phyloP scores from a whole-genome alignment of 129 eudicot genomes.

The Lactuca saligna region DNA sequence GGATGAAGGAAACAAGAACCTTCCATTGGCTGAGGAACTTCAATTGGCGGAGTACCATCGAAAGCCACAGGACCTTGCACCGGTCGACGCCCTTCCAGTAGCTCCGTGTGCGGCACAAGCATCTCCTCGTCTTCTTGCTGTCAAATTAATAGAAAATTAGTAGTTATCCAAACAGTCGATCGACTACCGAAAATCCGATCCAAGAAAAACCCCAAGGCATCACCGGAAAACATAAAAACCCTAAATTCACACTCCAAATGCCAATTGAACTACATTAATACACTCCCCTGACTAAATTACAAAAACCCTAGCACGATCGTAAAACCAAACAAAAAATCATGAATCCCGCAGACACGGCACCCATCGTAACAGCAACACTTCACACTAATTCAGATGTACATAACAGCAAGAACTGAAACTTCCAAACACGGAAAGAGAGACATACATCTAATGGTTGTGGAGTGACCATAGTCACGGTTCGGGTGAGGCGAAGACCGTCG shows the following conservation, averaged over 20 bases:
- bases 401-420: not conserved
- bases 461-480: constrained; percentile 77
- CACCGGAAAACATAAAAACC: constrained; percentile 11
- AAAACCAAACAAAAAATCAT: constrained; percentile 3
- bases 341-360: constrained; percentile 28
- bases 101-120: constrained; percentile 81
- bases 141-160: constrained; percentile 14
- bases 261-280: constrained; percentile 35
- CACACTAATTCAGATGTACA: constrained; percentile 1
- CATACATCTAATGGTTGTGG: constrained; percentile 84
- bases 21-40: constrained; percentile 75
- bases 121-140: constrained; percentile 94
- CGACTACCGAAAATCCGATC: constrained; percentile 9
- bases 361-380: constrained; percentile 24
- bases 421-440: constrained; percentile 14
- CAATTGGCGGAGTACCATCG: constrained; percentile 55
- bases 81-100: constrained; percentile 60
- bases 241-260: constrained; percentile 25
- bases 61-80: constrained; percentile 42
- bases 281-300: constrained; percentile 1
- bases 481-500: constrained; percentile 31
- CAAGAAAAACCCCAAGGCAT: constrained; percentile 26
- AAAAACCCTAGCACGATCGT: constrained; percentile 37
- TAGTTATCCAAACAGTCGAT: not conserved
- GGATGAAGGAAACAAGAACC: constrained; percentile 34